Conservation (phyloP, 768 basidiomycete species). For the Calocybe gangraenosa region DNA sequence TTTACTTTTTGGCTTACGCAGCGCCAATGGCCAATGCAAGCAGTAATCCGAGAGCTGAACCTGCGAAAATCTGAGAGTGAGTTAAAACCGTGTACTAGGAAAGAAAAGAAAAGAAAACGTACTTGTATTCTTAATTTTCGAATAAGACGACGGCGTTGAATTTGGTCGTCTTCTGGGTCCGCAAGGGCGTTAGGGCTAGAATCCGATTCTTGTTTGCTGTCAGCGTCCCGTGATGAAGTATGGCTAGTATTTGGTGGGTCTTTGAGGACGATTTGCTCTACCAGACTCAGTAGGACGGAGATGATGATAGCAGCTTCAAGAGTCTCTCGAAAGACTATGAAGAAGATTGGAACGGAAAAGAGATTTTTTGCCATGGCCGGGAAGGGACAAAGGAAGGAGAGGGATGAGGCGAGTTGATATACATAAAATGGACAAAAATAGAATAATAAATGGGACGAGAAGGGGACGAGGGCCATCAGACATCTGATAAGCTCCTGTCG, state of each 20-base stretch:
- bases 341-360: conserved; percentile 91
- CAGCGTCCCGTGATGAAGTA: conserved; percentile 12
- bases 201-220: conserved; percentile 23
- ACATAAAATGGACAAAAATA: neutral
- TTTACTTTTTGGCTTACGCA: no score
- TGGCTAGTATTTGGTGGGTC: conserved; percentile 21
- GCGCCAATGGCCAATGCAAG: conserved; percentile 83
- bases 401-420: conserved; percentile 5
- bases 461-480: conserved; percentile 2
- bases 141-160: conserved; percentile 42
- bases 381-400: conserved; percentile 11
- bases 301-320: conserved; percentile 91
- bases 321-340: conserved; percentile 94
- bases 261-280: conserved; percentile 73
- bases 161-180: conserved; percentile 23
- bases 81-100: neutral
- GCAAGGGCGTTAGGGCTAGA: conserved; percentile 18
- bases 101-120: neutral
- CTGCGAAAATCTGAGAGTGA: conserved; percentile 62
- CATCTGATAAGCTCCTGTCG: conserved; percentile 20
- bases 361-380: conserved; percentile 61
- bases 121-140: conserved; percentile 72
- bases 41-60: conserved; percentile 68
- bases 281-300: conserved; percentile 85
- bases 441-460: no score